Percentiles rank a stretch among this genome's conserved stretches.
These are phyloP conservation scores for Termitomyces eurrhizus DNA, from an alignment of 768 basidiomycete genomes.

Conservation along the genomic window DNA sequence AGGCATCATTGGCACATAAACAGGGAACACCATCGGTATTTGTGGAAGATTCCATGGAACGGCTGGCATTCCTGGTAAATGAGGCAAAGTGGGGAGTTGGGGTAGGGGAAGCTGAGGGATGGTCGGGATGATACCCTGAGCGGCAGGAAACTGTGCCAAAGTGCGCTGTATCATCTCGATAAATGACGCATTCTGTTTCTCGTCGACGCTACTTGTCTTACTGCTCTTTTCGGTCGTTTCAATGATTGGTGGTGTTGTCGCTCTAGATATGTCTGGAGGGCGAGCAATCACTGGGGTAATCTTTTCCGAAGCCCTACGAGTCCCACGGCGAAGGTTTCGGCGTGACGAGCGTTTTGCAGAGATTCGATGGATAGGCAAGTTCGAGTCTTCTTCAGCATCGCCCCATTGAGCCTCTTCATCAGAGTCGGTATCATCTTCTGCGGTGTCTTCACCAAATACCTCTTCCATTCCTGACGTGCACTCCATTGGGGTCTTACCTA, in stretches of 20 bases:
- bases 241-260: conserved; percentile 25
- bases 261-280: conserved; percentile 29
- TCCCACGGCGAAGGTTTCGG: conserved; percentile 27
- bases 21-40: conserved; percentile 75
- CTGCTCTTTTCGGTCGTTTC: conserved; percentile 17
- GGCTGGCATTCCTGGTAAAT: conserved; percentile 63
- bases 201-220: conserved; percentile 30
- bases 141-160: conserved; percentile 57
- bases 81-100: conserved; percentile 56
- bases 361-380: conserved; percentile 31
- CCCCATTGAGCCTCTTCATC: conserved; percentile 62
- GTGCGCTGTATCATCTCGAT: conserved; percentile 76
- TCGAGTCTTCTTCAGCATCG: conserved; percentile 67
- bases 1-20: conserved; percentile 65
- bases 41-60: conserved; percentile 64
- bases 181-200: conserved; percentile 50
- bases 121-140: conserved; percentile 45
- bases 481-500: conserved; percentile 69
- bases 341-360: conserved; percentile 29
- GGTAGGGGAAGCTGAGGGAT: conserved; percentile 49
- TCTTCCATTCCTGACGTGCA: conserved; percentile 38
- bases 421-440: conserved; percentile 22
- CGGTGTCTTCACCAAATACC: conserved; percentile 25
- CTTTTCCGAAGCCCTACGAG: conserved; percentile 24
- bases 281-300: conserved; percentile 22